A percentile compares a stretch with the other conserved stretches of the same genome.
phyloP scores from a whole-genome alignment of 345 rosid genomes.

The Dipteronia dyeriana region DNA sequence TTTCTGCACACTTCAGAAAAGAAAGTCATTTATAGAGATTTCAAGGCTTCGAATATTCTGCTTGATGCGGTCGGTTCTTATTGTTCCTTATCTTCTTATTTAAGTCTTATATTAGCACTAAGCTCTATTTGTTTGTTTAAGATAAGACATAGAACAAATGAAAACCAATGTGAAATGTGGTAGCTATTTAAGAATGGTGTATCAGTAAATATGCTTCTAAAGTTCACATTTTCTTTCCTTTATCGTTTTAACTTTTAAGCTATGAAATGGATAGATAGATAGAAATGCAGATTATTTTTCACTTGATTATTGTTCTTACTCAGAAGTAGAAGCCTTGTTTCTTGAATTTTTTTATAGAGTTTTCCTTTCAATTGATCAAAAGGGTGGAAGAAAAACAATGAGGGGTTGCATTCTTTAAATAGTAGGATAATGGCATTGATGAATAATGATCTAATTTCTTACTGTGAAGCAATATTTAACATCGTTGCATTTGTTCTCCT shows the following conservation, averaged over 20 bases:
- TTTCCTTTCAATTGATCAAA: too few relatives aligned
- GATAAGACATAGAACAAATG: background rate
- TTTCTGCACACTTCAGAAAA: slow-evolving; percentile 69
- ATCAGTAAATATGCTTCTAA: background rate
- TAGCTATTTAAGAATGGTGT: too few relatives aligned
- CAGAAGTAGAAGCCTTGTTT: background rate
- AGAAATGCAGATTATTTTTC: background rate
- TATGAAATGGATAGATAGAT: background rate
- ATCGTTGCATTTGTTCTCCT: background rate
- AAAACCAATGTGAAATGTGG: background rate
- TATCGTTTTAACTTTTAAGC: background rate
- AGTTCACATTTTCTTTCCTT: background rate
- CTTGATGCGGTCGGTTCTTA: slow-evolving; percentile 64
- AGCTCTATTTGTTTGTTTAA: background rate
- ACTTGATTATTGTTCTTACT: background rate
- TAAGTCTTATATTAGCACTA: background rate
- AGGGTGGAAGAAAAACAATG: background rate
- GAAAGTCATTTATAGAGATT: slow-evolving; percentile 83
- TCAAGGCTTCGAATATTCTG: slow-evolving; percentile 84
- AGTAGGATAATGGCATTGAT: background rate
- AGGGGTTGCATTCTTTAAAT: background rate
- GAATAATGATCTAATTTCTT: background rate
- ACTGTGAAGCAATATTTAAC: background rate
- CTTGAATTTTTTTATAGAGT: background rate
- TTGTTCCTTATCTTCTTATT: background rate